A percentile compares a stretch with the other conserved stretches of the same genome.
Evolutionary conservation across 1,284 basidiomycete species (phyloP).

Genomic region (Stygiomarasmius scandens): DNA sequence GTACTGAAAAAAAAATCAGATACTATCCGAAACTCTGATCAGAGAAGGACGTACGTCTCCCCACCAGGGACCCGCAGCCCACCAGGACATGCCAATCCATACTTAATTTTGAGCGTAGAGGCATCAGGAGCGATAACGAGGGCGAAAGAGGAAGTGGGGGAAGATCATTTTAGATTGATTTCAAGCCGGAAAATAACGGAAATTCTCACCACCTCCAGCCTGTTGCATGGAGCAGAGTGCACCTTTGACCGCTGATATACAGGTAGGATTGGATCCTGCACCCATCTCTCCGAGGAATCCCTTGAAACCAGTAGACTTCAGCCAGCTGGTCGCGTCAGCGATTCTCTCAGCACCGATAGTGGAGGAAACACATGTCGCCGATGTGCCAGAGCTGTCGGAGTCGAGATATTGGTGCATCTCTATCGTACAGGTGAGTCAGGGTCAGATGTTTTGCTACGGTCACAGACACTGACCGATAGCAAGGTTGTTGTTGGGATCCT

Average conservation of each 20-base stretch:
- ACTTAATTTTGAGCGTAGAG: too few relatives aligned
- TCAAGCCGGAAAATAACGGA: too few relatives aligned
- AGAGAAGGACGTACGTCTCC: constrained; percentile 46
- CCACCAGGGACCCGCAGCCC: constrained; percentile 69
- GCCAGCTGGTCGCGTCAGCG: constrained; percentile 57
- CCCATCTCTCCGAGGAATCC: constrained; percentile 70
- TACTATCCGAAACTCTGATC: too few relatives aligned
- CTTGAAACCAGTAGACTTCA: constrained; percentile 59
- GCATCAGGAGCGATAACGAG: too few relatives aligned
- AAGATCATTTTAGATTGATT: too few relatives aligned
- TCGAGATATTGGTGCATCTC: constrained; percentile 77
- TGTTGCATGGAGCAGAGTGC: constrained; percentile 62
- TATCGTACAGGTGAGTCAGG: constrained; percentile 22
- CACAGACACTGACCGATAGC: constrained; percentile 47
- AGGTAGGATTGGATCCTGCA: constrained; percentile 52
- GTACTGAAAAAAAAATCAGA: too few relatives aligned
- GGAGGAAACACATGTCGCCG: constrained; percentile 53
- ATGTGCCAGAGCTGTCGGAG: constrained; percentile 64
- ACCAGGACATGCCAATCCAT: constrained; percentile 54
- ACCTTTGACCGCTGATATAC: constrained; percentile 50
- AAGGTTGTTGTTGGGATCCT: constrained; percentile 63
- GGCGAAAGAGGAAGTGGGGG: too few relatives aligned
- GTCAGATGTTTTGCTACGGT: not conserved
- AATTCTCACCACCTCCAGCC: constrained; percentile 37
- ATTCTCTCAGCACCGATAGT: constrained; percentile 64